Base-by-base conservation (phyloP, 2,329 filamentous ascomycete species). In the Parastagonospora avenae region DNA sequence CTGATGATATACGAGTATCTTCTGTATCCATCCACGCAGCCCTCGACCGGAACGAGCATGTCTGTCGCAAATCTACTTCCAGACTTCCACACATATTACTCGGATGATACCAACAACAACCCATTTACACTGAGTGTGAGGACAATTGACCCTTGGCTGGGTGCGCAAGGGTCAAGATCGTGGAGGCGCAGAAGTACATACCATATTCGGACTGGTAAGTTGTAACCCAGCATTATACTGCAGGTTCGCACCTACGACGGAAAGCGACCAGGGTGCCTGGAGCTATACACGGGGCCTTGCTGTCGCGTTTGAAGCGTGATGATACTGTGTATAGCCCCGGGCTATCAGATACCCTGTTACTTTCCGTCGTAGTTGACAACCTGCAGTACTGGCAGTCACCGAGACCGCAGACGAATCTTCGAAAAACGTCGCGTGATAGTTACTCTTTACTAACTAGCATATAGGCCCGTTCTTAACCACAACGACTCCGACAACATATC, bases 401-500 rank as follows among this genome's bases (percentile, higher is more conserved):
- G 38, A 42, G 37, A 12, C 1, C 37, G 16, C 11, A 49, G 19
- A 43, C 43, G 42, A 45, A 29, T 32, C 28, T 42, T 35, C 30
- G n/a, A 39, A 37, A 43, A 24, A 38, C 29, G 39, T 30, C 37
- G 16, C 19, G 46, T 48, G 37, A 24, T 27, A 10, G 45, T 36
- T 24, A 24, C 47, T 50, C 37, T 28, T 49, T 55, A 39, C 65
- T 62, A 55, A 64, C 54, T n/a, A 33, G 19, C 33, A 47, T 42
- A 15, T 16, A 66, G 75, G 76, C 38, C 74, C 74, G 37, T 77
- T 79, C 55, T 68, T 76, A 33, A 73, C 73, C 43, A 75, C 72
- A 16, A 76, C 75, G 47, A 72, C 74, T 44, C 62, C 79, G 46
- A 86, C 85, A 7, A 86, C 85, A 4, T 87, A 87, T 68, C 74